phyloP scores from a whole-genome alignment of 306 rosid species.

The Sphenostylis stenocarpa region DNA sequence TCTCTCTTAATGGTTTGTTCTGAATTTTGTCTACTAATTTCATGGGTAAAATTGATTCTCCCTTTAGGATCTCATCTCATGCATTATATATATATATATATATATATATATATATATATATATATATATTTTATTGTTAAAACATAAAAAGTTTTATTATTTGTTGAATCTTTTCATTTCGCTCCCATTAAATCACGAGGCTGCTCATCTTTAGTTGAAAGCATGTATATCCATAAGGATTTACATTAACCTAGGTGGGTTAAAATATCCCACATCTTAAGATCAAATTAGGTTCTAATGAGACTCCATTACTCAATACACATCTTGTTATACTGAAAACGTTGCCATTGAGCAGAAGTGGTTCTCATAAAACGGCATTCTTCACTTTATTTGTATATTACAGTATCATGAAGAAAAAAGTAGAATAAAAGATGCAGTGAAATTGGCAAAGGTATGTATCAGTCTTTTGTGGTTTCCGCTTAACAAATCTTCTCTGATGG shows the following conservation, averaged over 20 bases:
- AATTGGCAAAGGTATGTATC: slow-evolving; percentile 75
- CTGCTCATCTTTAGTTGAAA: slow-evolving; percentile 15
- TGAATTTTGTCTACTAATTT: neutral
- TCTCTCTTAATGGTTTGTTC: slow-evolving; percentile 31
- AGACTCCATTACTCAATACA: neutral
- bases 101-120: too few relatives aligned
- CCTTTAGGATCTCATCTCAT: slow-evolving; percentile 1
- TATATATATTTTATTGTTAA: slow-evolving; percentile 1
- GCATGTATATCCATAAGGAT: neutral
- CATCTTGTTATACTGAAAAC: slow-evolving; percentile 4
- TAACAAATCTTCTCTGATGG: slow-evolving; percentile 24
- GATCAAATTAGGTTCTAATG: neutral
- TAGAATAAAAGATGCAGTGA: slow-evolving; percentile 74
- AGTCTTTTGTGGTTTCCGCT: slow-evolving; percentile 26
- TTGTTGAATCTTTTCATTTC: slow-evolving; percentile 10
- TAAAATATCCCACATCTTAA: neutral
- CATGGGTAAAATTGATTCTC: neutral
- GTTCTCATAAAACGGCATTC: slow-evolving; percentile 26
- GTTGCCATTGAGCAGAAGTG: neutral
- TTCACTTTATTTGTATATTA: slow-evolving; percentile 22
- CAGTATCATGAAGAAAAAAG: slow-evolving; percentile 85
- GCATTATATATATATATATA: neutral
- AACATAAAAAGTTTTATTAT: neutral
- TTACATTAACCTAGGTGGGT: neutral
- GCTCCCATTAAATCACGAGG: neutral